A percentile compares a stretch with the other conserved stretches of the same genome.
Conservation (phyloP, 176 grass and related monocot species). For the Carex pumila region DNA sequence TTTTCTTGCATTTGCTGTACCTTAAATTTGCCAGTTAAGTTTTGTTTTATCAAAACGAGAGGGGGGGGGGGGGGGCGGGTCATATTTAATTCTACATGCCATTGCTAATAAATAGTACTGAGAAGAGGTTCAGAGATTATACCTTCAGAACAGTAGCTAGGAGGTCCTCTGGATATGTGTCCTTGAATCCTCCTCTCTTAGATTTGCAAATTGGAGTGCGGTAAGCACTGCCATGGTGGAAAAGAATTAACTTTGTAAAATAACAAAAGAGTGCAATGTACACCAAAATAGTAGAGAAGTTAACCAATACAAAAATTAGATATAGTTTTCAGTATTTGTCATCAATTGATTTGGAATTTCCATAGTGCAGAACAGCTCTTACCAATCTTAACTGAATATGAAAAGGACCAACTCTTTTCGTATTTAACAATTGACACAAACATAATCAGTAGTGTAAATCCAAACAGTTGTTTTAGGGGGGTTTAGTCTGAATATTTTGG, state of each 20-base stretch:
- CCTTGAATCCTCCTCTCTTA: constrained; percentile 87
- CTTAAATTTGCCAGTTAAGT: neutral
- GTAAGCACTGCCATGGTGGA: constrained; percentile 53
- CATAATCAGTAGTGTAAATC: neutral
- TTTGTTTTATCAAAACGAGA: neutral
- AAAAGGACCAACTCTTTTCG: neutral
- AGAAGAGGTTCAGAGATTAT: neutral
- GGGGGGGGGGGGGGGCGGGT: neutral
- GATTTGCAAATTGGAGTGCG: constrained; percentile 90
- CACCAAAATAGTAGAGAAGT: neutral
- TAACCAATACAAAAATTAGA: neutral
- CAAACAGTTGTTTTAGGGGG: no score
- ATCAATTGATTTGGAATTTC: neutral
- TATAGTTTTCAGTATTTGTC: neutral
- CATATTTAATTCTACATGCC: neutral
- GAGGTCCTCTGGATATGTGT: constrained; percentile 92
- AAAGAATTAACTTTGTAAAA: neutral
- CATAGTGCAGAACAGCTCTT: neutral
- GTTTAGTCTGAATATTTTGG: no score
- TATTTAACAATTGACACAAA: neutral
- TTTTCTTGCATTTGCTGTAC: neutral
- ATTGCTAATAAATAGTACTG: neutral
- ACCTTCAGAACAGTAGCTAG: constrained; percentile 91
- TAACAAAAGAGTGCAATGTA: neutral
- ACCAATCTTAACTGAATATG: neutral